Evolutionary conservation across 192 early-diverging fungal genomes (phyloP).

Genomic region (Lobosporangium transversale): DNA sequence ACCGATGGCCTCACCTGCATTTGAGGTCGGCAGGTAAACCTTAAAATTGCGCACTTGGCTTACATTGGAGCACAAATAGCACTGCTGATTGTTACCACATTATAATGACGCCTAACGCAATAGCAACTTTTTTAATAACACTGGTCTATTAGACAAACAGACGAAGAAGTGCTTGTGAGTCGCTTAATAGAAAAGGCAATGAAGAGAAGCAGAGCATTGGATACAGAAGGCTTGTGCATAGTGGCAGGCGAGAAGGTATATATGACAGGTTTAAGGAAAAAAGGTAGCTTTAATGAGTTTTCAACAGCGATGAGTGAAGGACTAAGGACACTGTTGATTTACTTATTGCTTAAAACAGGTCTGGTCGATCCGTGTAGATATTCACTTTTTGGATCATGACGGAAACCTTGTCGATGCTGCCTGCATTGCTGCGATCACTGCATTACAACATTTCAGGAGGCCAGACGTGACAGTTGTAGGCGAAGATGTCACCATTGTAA

Average conservation of each 20-base stretch:
- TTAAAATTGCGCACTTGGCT: too few species aligned
- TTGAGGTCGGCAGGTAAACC: slow-evolving; percentile 72
- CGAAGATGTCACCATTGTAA: slow-evolving; percentile 87
- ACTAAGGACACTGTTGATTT: too few species aligned
- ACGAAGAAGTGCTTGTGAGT: slow-evolving; percentile 86
- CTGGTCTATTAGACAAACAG: slow-evolving; percentile 70
- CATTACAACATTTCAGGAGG: slow-evolving; percentile 88
- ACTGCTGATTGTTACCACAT: too few species aligned
- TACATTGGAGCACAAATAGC: too few species aligned
- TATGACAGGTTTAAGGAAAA: neutral
- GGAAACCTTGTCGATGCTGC: slow-evolving; percentile 96
- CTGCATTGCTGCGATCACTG: slow-evolving; percentile 89
- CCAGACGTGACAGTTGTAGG: slow-evolving; percentile 97
- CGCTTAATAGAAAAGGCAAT: slow-evolving; percentile 92
- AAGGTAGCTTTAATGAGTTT: too few species aligned
- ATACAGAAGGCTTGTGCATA: slow-evolving; percentile 97
- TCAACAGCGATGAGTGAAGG: too few species aligned
- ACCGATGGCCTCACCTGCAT: slow-evolving; percentile 82
- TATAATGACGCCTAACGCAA: too few species aligned
- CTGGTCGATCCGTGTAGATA: slow-evolving; percentile 91
- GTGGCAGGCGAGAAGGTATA: slow-evolving; percentile 90
- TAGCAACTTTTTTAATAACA: too few species aligned
- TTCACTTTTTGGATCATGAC: slow-evolving; percentile 93
- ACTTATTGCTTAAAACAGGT: slow-evolving; percentile 56
- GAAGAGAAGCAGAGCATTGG: slow-evolving; percentile 84